Conservation (phyloP, 1,139 yeast genomes). For the Pneumocystis sp. region DNA sequence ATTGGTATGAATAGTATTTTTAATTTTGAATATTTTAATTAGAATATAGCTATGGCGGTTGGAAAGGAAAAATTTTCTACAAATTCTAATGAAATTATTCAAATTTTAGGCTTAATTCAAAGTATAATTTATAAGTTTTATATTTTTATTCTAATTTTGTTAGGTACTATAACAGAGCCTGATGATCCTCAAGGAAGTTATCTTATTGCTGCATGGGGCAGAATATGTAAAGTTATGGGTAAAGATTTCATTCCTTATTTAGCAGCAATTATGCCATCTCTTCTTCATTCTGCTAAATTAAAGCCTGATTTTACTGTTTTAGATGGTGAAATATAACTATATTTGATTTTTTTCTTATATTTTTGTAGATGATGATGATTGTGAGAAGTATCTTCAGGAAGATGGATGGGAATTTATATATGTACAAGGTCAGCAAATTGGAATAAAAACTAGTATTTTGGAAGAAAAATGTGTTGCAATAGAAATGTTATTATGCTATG, state of each 20-base stretch:
- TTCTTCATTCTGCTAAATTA: slow-evolving; percentile 70
- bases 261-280: slow-evolving; percentile 79
- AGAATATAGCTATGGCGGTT: slow-evolving; percentile 60
- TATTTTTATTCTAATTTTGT: neutral
- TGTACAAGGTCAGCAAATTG: slow-evolving; percentile 80
- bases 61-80: slow-evolving; percentile 79
- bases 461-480: slow-evolving; percentile 90
- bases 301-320: slow-evolving; percentile 77
- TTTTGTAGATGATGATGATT: slow-evolving; percentile 52
- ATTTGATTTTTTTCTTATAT: neutral
- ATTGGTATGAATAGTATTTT: slow-evolving; percentile 25
- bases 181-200: slow-evolving; percentile 83
- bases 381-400: slow-evolving; percentile 63
- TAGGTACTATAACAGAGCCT: slow-evolving; percentile 21
- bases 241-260: slow-evolving; percentile 75
- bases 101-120: slow-evolving; percentile 61
- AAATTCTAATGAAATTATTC: slow-evolving; percentile 60
- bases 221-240: slow-evolving; percentile 76
- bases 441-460: slow-evolving; percentile 79
- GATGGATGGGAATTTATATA: slow-evolving; percentile 95
- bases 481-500: slow-evolving; percentile 76
- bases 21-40: neutral
- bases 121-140: slow-evolving; percentile 3
- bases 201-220: slow-evolving; percentile 91
- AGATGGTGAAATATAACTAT: slow-evolving; percentile 26